phyloP scores from a whole-genome alignment of 2,329 filamentous ascomycete species.

The Colletotrichum magnum region DNA sequence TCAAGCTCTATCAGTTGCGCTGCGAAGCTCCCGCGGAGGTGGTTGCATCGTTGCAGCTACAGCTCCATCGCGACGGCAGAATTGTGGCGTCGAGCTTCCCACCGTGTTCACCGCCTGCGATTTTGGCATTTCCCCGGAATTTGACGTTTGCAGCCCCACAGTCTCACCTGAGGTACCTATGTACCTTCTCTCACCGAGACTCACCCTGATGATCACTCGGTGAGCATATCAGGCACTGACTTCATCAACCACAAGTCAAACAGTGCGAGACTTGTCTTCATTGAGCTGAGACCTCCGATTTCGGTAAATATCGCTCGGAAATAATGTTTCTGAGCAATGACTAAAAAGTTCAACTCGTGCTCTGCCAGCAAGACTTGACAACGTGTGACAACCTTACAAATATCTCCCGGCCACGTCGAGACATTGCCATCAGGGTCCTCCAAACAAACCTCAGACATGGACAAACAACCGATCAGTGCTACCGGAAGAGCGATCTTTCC shows the following conservation, averaged over 20 bases:
- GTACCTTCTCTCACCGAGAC: no score
- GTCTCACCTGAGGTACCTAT: not conserved
- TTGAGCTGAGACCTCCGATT: no score
- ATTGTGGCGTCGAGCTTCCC: constrained; percentile 27
- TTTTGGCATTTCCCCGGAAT: constrained; percentile 8
- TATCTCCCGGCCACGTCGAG: not conserved
- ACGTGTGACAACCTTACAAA: not conserved
- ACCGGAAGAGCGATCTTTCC: not conserved
- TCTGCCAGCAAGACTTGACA: not conserved
- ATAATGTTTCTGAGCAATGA: not conserved
- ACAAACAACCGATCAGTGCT: not conserved
- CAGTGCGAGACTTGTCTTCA: not conserved
- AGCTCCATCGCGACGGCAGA: constrained; percentile 35
- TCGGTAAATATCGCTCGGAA: no score
- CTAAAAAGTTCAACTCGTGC: not conserved
- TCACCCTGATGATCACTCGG: no score
- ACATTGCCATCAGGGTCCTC: not conserved
- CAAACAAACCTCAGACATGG: not conserved
- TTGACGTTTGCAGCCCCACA: constrained; percentile 11
- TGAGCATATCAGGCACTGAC: no score
- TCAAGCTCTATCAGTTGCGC: constrained; percentile 5
- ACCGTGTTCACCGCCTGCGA: constrained; percentile 7
- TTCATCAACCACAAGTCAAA: no score
- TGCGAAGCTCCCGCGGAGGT: not conserved
- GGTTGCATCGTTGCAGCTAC: constrained; percentile 28